phyloP scores from a whole-genome alignment of 495 filamentous ascomycete genomes.

The Xylaria longipes region DNA sequence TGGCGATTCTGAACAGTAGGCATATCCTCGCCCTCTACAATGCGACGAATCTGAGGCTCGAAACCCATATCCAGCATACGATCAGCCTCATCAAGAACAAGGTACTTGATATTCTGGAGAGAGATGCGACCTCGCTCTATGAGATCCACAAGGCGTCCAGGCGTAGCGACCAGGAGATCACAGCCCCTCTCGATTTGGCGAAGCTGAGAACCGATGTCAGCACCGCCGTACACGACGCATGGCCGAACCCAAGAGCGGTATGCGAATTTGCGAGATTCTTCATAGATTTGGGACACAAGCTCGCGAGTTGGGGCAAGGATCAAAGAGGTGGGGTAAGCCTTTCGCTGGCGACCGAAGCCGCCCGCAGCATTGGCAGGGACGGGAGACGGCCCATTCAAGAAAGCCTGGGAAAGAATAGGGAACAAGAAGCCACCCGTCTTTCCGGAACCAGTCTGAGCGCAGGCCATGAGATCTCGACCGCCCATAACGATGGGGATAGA shows the following conservation, averaged over 20 bases:
- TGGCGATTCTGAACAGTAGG: slow-evolving; percentile 83
- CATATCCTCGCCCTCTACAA: slow-evolving; percentile 98
- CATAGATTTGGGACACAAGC: slow-evolving; percentile 97
- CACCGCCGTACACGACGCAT: slow-evolving; percentile 98
- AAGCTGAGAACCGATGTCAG: slow-evolving; percentile 95
- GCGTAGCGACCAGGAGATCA: slow-evolving; percentile 95
- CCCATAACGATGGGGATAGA: slow-evolving; percentile 97
- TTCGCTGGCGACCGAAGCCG: slow-evolving; percentile 83
- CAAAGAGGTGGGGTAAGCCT: slow-evolving; percentile 93
- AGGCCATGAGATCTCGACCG: slow-evolving; percentile 97
- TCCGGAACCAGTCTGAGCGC: slow-evolving; percentile 97
- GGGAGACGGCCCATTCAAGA: slow-evolving; percentile 80
- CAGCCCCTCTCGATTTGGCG: slow-evolving; percentile 97
- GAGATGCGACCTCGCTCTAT: slow-evolving; percentile 99
- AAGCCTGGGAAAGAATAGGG: slow-evolving; percentile 96
- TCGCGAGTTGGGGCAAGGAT: slow-evolving; percentile 97
- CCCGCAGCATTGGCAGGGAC: slow-evolving; percentile 64
- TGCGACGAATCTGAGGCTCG: slow-evolving; percentile 98
- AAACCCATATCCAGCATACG: slow-evolving; percentile 99
- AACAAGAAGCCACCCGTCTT: slow-evolving; percentile 99
- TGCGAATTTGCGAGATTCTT: slow-evolving; percentile 96
- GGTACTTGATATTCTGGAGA: slow-evolving; percentile 94
- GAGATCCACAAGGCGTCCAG: slow-evolving; percentile 94
- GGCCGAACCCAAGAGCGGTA: slow-evolving; percentile 99
- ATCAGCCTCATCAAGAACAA: slow-evolving; percentile 99